Evolutionary conservation across 164 flowering plant genomes (phyloP).

Genomic region (Cinnamomum micranthum): DNA sequence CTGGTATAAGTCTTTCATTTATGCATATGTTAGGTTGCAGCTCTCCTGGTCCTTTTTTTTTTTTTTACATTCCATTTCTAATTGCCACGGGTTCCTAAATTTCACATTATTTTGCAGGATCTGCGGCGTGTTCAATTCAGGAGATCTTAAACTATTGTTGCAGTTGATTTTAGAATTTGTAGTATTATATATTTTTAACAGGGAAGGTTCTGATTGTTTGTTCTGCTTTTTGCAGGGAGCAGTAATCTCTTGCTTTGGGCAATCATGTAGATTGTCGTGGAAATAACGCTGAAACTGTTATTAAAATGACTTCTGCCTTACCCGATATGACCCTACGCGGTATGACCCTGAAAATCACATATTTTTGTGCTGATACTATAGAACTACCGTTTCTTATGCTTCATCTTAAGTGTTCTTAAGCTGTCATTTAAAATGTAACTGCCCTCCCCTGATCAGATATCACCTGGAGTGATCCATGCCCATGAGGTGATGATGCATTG

Average conservation of each 20-base stretch:
- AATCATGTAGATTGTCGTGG: background rate
- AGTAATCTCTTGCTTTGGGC: background rate
- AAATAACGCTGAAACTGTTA: background rate
- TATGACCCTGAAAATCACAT: too few species aligned
- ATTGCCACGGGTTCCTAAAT: conserved; percentile 24
- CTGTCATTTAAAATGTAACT: too few species aligned
- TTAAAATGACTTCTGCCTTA: background rate
- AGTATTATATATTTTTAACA: background rate
- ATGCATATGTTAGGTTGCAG: conserved; percentile 5
- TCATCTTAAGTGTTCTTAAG: too few species aligned
- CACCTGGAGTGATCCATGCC: too few species aligned
- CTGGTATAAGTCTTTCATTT: background rate
- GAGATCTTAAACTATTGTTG: conserved; percentile 20
- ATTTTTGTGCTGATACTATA: too few species aligned
- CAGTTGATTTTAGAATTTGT: background rate
- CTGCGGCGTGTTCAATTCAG: conserved; percentile 27
- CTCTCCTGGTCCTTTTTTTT: background rate
- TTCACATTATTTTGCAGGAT: conserved; percentile 46
- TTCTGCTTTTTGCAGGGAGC: background rate
- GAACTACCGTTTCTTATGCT: too few species aligned
- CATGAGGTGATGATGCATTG: too few species aligned
- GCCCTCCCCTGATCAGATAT: too few species aligned
- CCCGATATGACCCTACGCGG: too few species aligned
- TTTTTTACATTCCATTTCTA: background rate
- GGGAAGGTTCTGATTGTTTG: background rate